These are phyloP conservation scores for Nidularia sp. DNA, from an alignment of 768 basidiomycete species.

Conservation along the genomic window DNA sequence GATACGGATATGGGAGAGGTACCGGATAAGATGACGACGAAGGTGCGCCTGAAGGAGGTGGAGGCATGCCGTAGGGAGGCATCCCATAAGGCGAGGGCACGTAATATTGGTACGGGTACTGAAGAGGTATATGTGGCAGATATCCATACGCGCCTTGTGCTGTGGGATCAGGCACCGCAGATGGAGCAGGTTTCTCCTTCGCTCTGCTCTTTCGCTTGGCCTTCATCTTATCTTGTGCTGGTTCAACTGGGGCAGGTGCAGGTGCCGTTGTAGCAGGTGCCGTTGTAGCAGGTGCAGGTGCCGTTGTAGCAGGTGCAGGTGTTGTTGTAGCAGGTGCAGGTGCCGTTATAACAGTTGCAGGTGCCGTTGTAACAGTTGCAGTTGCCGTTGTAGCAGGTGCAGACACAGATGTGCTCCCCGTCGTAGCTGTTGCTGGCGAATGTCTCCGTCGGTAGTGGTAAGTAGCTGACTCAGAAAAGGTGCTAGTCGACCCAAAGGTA, in stretches of 20 bases:
- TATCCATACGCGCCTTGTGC: slow-evolving; percentile 4
- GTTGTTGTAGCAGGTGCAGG: neutral
- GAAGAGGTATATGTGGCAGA: slow-evolving; percentile 10
- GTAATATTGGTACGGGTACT: slow-evolving; percentile 28
- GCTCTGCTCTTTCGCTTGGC: neutral
- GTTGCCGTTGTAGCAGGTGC: neutral
- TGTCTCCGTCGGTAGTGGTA: neutral
- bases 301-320: neutral
- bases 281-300: neutral
- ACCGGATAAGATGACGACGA: slow-evolving; percentile 9
- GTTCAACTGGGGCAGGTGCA: neutral
- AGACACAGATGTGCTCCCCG: slow-evolving; percentile 1
- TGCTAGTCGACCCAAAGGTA: neutral
- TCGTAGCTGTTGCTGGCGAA: neutral
- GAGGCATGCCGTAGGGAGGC: slow-evolving; percentile 11
- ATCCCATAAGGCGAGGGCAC: slow-evolving; percentile 28
- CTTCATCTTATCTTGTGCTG: neutral
- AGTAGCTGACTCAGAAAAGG: neutral
- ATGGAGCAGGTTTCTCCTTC: neutral
- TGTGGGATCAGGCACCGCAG: neutral
- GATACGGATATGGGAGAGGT: slow-evolving; percentile 12
- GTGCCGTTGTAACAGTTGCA: neutral
- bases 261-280: neutral
- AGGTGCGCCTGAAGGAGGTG: slow-evolving; percentile 3
- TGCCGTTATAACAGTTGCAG: neutral